Percentiles rank a stretch among this genome's conserved stretches.
Evolutionary conservation across 306 rosid species (phyloP).

Genomic region (Spatholobus suberectus): DNA sequence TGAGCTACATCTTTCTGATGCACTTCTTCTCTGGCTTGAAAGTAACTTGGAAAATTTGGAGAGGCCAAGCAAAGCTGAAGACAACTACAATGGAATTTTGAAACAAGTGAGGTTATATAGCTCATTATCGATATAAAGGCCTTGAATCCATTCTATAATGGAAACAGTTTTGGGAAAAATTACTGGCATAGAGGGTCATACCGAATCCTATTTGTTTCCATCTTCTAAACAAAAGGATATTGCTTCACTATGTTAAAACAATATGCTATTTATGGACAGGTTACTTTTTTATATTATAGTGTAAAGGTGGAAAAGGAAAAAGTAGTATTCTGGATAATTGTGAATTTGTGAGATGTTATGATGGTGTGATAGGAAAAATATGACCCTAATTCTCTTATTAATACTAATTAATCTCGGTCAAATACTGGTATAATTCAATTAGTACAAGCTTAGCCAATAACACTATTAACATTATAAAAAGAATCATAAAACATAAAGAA

Average conservation of each 20-base stretch:
- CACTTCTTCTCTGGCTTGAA: constrained; percentile 72
- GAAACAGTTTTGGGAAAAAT: constrained; percentile 9
- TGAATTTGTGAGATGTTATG: constrained; percentile 14
- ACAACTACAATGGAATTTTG: constrained; percentile 49
- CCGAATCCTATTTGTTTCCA: background rate
- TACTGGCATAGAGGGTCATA: constrained; percentile 11
- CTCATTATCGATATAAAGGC: constrained; percentile 36
- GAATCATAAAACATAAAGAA: constrained; percentile 1
- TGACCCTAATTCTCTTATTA: constrained; percentile 2
- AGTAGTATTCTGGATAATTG: background rate
- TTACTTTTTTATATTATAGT: constrained; percentile 8
- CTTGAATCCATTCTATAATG: constrained; percentile 6
- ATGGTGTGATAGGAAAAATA: background rate
- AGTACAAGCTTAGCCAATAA: constrained; percentile 6
- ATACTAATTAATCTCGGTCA: constrained; percentile 22
- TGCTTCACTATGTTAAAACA: constrained; percentile 13
- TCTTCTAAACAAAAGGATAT: constrained; percentile 19
- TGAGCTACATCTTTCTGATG: constrained; percentile 75
- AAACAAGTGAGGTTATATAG: constrained; percentile 57
- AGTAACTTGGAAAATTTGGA: constrained; percentile 52
- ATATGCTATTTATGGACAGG: constrained; percentile 33
- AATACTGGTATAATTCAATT: constrained; percentile 10
- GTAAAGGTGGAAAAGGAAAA: constrained; percentile 15
- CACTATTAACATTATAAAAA: constrained; percentile 3
- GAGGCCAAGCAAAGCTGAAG: constrained; percentile 46